Base-by-base conservation (phyloP, 345 rosid species). In the Citrus australasica region DNA sequence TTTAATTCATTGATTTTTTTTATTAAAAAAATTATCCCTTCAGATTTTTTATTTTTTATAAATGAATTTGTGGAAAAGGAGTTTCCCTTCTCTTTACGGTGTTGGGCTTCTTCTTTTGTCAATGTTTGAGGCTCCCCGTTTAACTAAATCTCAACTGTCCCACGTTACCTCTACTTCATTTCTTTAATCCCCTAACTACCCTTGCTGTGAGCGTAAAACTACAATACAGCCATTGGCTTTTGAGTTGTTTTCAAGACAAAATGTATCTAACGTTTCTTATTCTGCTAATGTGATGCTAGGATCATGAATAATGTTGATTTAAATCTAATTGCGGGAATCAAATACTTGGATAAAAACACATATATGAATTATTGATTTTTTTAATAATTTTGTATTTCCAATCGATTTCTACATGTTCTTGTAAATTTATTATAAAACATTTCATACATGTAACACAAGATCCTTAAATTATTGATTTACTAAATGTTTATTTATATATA, bases 61-160 rank as follows among this genome's bases (percentile, higher is more conserved):
- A 38, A 38, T 7, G 9, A 38, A 40, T 33, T 33, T 65, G 77
- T 63, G 69, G 74, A 73, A 71, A 80, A 74, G 51, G 79, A 74
- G 90, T 86, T 83, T 70, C 84, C 91, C 85, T 53, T 75, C 80
- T 79, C 84, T 81, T 51, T 83, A 88, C 91, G 92, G 87, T 82
- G 88, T 76, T 71, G 24, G 24, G 79, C 73, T 79, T 77, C 86
- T 82, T 64, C 61, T 62, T 82, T 82, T 82, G 88, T 87, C 90
- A 87, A 88, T 81, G 80, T 87, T 87, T 87, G 82, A 82, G 91
- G 90, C 88, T 84, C 87, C 82, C 13, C 17, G 55, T 67, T 84
- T 78, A 82, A 85, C 87, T 70, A 86, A 76, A 85, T 77, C 83
- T 78, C 87, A 86, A 85, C 91, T 81, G 85, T 82, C 91, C 89